Evolutionary conservation across 441 rosid species (phyloP), one percentile per base, ranked within the genome.

Genomic region (Macaranga tanarius): DNA sequence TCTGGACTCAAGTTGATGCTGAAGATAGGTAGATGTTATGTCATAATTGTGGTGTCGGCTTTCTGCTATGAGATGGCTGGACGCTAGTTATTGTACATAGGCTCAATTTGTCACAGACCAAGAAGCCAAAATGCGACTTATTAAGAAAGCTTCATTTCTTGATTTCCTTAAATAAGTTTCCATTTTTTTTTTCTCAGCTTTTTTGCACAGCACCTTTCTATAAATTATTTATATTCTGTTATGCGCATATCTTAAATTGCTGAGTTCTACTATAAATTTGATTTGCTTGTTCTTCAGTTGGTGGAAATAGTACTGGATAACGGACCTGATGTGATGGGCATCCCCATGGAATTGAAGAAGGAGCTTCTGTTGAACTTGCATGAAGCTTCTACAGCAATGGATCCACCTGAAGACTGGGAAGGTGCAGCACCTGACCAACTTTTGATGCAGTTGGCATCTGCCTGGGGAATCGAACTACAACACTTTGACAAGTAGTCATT

Each of bases 351-450:
- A 50, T 70, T 91, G 86, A 96, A 91, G 92, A 91, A 87, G 71
- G 98, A 92, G 60, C 83, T 96, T 42, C 77, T 96, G 73, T 76
- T 87, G 80, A 93, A 88, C 75, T 84, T 96, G 57, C 88, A 91
- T 50, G 99, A 96, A 70, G 90, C 92, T 19, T 88, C 91, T 20
- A 82, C 92, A 0, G 71, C 91, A 34, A 82, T 88, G 77, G 98
- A 88, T 67, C 89, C 85, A 34, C 90, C 96, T 17, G 97, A 94
- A 67, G 98, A 96, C 13, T 92, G 99, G 99, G 98, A 96, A 84
- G 97, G 98, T 59, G 88, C 81, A 0, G 73, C 83, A 0, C 96
- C 94, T 17, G 92, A 87, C 56, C 97, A 91, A 78, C 93, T 96
- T 58, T 76, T 90, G 82, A 70, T 89, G 81, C 98, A 92, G 81